Percentiles rank a stretch among this genome's conserved stretches.
Evolutionary conservation across 352 stramenopile species (phyloP).

Genomic region (Phytopythium cucurbitacearum): DNA sequence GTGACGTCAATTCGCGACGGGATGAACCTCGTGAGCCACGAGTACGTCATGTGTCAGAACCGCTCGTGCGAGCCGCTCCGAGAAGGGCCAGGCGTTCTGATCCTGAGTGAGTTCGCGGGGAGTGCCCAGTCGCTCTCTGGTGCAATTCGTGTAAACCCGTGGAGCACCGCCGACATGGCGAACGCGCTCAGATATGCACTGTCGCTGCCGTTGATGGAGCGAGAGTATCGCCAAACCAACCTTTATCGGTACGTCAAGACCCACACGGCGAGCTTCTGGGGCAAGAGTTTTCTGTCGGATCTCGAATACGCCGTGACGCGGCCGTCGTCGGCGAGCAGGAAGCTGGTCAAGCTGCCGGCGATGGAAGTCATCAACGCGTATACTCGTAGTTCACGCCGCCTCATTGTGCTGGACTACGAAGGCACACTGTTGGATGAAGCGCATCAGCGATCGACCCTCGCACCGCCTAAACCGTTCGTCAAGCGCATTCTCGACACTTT

Average conservation of each 20-base stretch:
- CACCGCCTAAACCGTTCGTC: conserved; percentile 50
- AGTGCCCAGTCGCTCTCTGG: conserved; percentile 84
- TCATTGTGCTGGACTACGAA: conserved; percentile 83
- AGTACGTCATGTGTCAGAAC: conserved; percentile 87
- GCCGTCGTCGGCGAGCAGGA: conserved; percentile 30
- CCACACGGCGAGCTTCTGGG: conserved; percentile 84
- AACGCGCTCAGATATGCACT: conserved; percentile 66
- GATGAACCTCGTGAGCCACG: conserved; percentile 90
- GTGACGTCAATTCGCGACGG: conserved; percentile 87
- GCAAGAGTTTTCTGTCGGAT: conserved; percentile 74
- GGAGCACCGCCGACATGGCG: conserved; percentile 82
- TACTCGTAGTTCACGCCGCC: conserved; percentile 39
- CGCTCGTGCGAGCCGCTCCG: conserved; percentile 48
- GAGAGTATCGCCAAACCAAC: conserved; percentile 84
- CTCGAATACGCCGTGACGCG: conserved; percentile 46
- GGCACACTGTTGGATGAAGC: conserved; percentile 68
- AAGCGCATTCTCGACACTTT: conserved; percentile 62
- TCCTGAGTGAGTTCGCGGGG: conserved; percentile 88
- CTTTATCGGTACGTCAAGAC: conserved; percentile 84
- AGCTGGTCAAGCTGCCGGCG: conserved; percentile 40
- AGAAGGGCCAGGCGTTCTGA: conserved; percentile 74
- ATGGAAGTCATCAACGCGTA: conserved; percentile 54
- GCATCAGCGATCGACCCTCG: conserved; percentile 52
- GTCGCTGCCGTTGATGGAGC: conserved; percentile 75
- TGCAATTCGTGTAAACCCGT: conserved; percentile 88